Percentiles rank a stretch among this genome's conserved stretches.
phyloP scores from a whole-genome alignment of 1,139 yeast genomes.

The Yamadazyma atlantica region DNA sequence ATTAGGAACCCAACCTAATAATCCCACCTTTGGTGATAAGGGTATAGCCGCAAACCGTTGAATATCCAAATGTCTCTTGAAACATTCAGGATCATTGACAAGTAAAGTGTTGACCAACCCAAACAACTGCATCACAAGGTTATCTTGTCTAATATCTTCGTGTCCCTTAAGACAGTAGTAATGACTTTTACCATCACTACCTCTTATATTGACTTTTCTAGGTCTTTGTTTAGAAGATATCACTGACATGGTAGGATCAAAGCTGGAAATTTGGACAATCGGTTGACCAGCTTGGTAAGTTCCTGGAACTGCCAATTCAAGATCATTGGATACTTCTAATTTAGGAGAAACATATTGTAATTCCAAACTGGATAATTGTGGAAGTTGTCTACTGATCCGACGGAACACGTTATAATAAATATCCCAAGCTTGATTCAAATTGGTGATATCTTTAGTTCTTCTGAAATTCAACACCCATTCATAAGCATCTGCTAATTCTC shows the following conservation, averaged over 20 bases:
- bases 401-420: constrained; percentile 91
- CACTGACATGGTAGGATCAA: constrained; percentile 85
- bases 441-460: constrained; percentile 81
- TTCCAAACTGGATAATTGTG: constrained; percentile 83
- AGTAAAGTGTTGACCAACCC: constrained; percentile 91
- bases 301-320: constrained; percentile 92
- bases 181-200: constrained; percentile 91
- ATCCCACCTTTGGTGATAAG: constrained; percentile 93
- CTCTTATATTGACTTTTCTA: constrained; percentile 72
- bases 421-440: constrained; percentile 97
- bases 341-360: constrained; percentile 93
- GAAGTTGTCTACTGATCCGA: constrained; percentile 83
- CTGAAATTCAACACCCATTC: constrained; percentile 90
- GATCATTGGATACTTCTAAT: constrained; percentile 70
- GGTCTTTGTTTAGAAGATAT: constrained; percentile 97
- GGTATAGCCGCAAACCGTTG: constrained; percentile 94
- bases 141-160: constrained; percentile 97
- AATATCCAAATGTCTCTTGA: constrained; percentile 91
- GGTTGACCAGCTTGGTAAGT: constrained; percentile 87
- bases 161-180: constrained; percentile 86
- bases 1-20: constrained; percentile 96
- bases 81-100: constrained; percentile 90
- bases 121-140: constrained; percentile 95
- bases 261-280: constrained; percentile 64
- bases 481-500: constrained; percentile 89